Conservation (phyloP, 106 monocot genomes). For the Dioscorea alata region DNA sequence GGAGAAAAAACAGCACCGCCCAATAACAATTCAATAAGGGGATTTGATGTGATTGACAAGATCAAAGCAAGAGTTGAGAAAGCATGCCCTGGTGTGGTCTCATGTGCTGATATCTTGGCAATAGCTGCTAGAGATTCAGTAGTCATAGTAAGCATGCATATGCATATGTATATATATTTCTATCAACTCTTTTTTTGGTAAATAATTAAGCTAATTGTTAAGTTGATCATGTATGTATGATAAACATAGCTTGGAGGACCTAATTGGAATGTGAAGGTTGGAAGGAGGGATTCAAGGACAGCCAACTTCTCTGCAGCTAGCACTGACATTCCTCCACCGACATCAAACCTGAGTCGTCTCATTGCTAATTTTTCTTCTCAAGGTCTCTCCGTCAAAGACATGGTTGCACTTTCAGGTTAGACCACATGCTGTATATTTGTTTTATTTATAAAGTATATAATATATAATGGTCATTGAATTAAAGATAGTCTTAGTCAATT, state of each 20-base stretch:
- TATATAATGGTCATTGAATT: too few species aligned
- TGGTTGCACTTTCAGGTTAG: slow-evolving; percentile 51
- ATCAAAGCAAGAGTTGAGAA: slow-evolving; percentile 17
- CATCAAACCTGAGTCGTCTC: slow-evolving; percentile 37
- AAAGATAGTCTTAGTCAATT: too few species aligned
- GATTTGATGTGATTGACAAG: slow-evolving; percentile 27
- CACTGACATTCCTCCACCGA: slow-evolving; percentile 49
- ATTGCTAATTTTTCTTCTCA: slow-evolving; percentile 19
- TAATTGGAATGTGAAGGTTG: slow-evolving; percentile 54
- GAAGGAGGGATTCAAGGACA: slow-evolving; percentile 76
- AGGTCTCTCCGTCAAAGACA: slow-evolving; percentile 49
- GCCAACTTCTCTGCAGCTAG: slow-evolving; percentile 47
- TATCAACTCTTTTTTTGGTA: neutral
- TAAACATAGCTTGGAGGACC: slow-evolving; percentile 57
- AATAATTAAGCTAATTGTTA: neutral
- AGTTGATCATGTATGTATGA: neutral
- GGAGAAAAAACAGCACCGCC: slow-evolving; percentile 31
- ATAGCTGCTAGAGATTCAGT: slow-evolving; percentile 31
- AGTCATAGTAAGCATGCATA: slow-evolving; percentile 10
- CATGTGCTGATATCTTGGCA: slow-evolving; percentile 40
- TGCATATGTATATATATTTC: too few species aligned
- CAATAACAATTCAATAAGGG: slow-evolving; percentile 24
- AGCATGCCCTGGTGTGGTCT: slow-evolving; percentile 27
- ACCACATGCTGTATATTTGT: neutral
- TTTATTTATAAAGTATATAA: neutral